Evolutionary conservation across 2,329 filamentous ascomycete species (phyloP), one percentile per base, ranked within the genome.

Genomic region (Alternaria tenuissima): DNA sequence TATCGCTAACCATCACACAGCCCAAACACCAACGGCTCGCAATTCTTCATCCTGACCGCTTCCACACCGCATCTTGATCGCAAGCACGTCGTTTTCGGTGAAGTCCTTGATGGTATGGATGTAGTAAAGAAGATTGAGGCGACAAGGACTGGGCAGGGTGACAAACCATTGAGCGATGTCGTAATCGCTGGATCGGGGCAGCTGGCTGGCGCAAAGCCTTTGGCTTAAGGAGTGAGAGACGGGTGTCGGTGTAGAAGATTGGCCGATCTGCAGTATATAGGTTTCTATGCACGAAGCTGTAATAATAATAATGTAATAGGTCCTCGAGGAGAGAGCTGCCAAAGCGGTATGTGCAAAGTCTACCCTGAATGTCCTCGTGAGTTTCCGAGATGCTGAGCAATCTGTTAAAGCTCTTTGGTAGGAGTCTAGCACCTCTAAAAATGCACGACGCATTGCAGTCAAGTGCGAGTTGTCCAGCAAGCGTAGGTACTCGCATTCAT

Each of bases 21-120:
- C 0, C 93, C 93, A 0, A 94, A 94, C 73, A 97, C 94, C 39
- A 99, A 99, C 76, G 95, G 91, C 11, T 95, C 91, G 73, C 95
- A 99, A 77, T 99, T 99, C 78, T 99, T 98, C 74, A 97, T 99
- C 68, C 97, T 95, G 0, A 97, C 94, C 0, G 95, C 97, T 79
- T 96, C 96, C 81, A 93, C 94, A 64, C 90, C 93, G 7, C 98
- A 94, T 94, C 81, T 98, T 54, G 95, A 98, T 77, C 89, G 91
- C 63, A 96, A 97, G 79, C 95, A 99, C 78, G 97, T 94, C 1
- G 91, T 98, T 53, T 99, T 99, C 76, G 95, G 95, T 0, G 86
- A 94, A 44, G 93, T 92, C 0, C 89, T 94, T 32, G 91, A 94
- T 75, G 95, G 95, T 0, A 82, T 97, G 74, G 94, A 98, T 78